Conservation (phyloP, 2,329 filamentous ascomycete species). For the Emergomyces pasteurianus region DNA sequence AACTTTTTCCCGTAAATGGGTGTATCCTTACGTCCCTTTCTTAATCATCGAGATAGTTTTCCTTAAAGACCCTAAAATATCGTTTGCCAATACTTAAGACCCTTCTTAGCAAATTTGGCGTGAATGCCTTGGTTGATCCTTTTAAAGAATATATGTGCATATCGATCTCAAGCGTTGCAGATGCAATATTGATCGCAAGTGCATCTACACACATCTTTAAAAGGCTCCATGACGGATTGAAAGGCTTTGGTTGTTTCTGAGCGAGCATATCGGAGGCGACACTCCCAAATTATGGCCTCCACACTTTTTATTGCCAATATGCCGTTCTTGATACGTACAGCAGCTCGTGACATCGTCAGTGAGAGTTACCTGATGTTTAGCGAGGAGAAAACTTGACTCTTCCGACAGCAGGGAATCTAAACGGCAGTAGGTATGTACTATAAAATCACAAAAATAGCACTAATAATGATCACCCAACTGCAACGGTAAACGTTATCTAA, state of each 20-base stretch:
- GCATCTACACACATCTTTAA: not conserved
- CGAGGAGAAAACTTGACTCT: not conserved
- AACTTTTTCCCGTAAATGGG: not conserved
- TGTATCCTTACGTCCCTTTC: not conserved
- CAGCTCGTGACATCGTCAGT: no score
- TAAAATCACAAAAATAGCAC: no score
- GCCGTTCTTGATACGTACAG: not conserved
- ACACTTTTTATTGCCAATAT: not conserved
- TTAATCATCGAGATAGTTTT: no score
- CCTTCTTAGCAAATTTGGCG: no score
- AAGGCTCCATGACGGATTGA: not conserved
- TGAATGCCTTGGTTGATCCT: no score
- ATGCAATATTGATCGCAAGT: not conserved
- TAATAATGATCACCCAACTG: not conserved
- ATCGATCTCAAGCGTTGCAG: not conserved
- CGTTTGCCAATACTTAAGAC: no score
- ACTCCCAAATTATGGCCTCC: not conserved
- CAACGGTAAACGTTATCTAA: not conserved
- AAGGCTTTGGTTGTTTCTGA: no score
- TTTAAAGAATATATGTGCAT: no score
- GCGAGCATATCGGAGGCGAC: not conserved
- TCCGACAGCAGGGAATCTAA: no score
- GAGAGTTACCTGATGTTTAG: not conserved
- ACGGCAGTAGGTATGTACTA: no score
- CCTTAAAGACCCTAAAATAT: no score